Conservation (phyloP, 2,329 filamentous ascomycete species). For the Dothidotthia symphoricarpi region DNA sequence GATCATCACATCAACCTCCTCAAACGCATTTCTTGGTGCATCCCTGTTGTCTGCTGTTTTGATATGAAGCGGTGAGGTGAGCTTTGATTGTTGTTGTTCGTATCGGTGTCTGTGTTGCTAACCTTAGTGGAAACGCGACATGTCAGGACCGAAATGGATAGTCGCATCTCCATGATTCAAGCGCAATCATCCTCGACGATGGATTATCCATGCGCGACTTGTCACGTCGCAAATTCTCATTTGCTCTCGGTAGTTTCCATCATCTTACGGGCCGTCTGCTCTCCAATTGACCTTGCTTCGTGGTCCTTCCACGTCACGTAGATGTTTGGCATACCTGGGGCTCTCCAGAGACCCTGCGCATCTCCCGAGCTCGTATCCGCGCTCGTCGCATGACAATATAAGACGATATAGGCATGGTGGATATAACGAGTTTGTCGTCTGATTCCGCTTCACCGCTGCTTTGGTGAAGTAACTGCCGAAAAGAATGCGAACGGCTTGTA, state of each 20-base stretch:
- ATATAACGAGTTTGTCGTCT: background rate
- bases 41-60: slow-evolving; percentile 11
- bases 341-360: slow-evolving; percentile 2
- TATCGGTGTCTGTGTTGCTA: slow-evolving; percentile 15
- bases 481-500: too few species aligned
- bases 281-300: slow-evolving; percentile 6
- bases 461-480: too few species aligned
- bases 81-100: slow-evolving; percentile 5
- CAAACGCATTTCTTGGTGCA: slow-evolving; percentile 8
- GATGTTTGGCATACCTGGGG: slow-evolving; percentile 2
- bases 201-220: slow-evolving; percentile 16
- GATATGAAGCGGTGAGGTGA: slow-evolving; percentile 10
- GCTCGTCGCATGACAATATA: background rate
- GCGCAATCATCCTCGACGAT: slow-evolving; percentile 3
- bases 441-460: too few species aligned
- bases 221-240: too few species aligned
- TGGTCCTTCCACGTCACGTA: slow-evolving; percentile 1
- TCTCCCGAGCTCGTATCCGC: slow-evolving; percentile 2
- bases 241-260: background rate
- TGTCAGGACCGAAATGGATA: slow-evolving; percentile 15
- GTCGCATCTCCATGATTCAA: slow-evolving; percentile 1
- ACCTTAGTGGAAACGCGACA: slow-evolving; percentile 20
- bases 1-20: slow-evolving; percentile 20
- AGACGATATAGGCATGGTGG: background rate
- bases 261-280: slow-evolving; percentile 11